phyloP scores from a whole-genome alignment of 2,329 filamentous ascomycete species.

The Cercospora sojina region DNA sequence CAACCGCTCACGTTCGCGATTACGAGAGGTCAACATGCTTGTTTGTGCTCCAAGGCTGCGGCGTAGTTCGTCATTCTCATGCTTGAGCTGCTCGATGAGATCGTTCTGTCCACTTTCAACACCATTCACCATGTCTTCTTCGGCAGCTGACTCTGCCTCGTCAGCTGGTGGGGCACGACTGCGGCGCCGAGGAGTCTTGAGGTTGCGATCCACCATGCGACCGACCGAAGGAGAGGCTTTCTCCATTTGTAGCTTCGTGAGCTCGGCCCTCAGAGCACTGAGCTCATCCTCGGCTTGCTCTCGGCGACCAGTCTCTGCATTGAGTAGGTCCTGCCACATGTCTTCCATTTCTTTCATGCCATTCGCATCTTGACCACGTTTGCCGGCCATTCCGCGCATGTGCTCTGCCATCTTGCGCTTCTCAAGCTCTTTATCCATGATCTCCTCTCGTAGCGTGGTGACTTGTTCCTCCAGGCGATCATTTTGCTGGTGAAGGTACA shows the following conservation, averaged over 20 bases:
- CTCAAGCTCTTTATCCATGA: conserved; percentile 75
- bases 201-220: conserved; percentile 41
- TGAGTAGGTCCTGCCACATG: conserved; percentile 92
- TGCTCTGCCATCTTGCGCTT: conserved; percentile 83
- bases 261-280: conserved; percentile 76
- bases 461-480: conserved; percentile 82
- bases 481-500: conserved; percentile 79
- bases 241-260: conserved; percentile 56
- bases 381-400: conserved; percentile 59
- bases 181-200: conserved; percentile 34
- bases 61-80: conserved; percentile 88
- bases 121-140: conserved; percentile 41
- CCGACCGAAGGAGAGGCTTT: conserved; percentile 40
- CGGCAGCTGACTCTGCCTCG: conserved; percentile 34
- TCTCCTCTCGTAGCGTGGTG: conserved; percentile 76
- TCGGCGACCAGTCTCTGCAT: conserved; percentile 83
- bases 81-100: conserved; percentile 80
- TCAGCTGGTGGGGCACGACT: conserved; percentile 39
- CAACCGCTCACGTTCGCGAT: conserved; percentile 88
- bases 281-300: conserved; percentile 92
- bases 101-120: conserved; percentile 45
- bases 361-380: conserved; percentile 33
- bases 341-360: conserved; percentile 56
- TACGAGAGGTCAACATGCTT: conserved; percentile 94
- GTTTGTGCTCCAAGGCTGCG: conserved; percentile 93